Conservation (phyloP, 768 basidiomycete species). For the Trametes meyenii region DNA sequence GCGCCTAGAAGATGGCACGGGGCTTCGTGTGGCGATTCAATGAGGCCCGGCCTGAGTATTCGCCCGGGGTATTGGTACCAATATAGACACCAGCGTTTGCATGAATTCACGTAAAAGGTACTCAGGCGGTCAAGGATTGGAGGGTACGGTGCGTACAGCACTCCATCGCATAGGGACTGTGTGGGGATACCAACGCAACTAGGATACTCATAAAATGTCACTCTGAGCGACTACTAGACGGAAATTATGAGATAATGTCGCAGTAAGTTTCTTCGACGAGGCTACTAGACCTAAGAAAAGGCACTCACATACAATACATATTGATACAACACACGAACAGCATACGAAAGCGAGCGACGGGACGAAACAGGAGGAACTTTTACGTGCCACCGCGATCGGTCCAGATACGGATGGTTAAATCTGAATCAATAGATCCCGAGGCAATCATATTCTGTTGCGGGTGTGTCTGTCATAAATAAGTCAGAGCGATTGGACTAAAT, state of each 20-base stretch:
- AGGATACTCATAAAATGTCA: not conserved
- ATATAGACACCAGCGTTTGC: too few relatives aligned
- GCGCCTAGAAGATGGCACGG: too few relatives aligned
- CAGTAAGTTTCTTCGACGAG: slow-evolving; percentile 14
- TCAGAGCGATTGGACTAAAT: slow-evolving; percentile 5
- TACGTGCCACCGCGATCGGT: slow-evolving; percentile 46
- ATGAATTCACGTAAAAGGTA: too few relatives aligned
- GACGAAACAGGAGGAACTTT: not conserved
- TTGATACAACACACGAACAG: slow-evolving; percentile 10
- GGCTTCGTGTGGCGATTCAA: too few relatives aligned
- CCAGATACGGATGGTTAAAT: slow-evolving; percentile 85
- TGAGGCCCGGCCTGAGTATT: too few relatives aligned
- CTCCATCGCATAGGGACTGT: too few relatives aligned
- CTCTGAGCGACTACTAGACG: too few relatives aligned
- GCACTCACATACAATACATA: slow-evolving; percentile 4
- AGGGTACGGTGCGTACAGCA: too few relatives aligned
- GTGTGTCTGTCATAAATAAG: slow-evolving; percentile 59
- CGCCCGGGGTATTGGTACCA: too few relatives aligned
- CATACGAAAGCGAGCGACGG: not conserved
- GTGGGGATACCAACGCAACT: too few relatives aligned
- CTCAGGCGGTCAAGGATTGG: too few relatives aligned
- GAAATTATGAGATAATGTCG: not conserved
- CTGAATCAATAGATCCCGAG: slow-evolving; percentile 83
- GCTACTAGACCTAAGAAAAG: not conserved
- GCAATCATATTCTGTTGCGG: slow-evolving; percentile 87